These are phyloP conservation scores for Priceomyces carsonii DNA, from an alignment of 805 yeast genomes.

Conservation along the genomic window DNA sequence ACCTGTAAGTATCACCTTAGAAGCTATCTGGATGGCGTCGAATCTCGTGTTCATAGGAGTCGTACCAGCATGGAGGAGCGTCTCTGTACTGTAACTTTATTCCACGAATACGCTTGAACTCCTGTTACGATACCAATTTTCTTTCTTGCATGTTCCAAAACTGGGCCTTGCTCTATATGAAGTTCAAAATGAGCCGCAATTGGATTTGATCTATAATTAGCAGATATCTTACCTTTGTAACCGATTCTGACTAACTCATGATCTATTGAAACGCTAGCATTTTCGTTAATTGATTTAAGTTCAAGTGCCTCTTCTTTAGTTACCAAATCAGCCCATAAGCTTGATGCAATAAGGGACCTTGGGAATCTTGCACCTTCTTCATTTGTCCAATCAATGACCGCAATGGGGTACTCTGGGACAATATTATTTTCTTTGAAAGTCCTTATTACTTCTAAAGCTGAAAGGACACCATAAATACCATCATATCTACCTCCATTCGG, in stretches of 20 bases:
- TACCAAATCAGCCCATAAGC: conserved; percentile 63
- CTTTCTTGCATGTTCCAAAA: conserved; percentile 54
- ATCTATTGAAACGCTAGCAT: conserved; percentile 46
- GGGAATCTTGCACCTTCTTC: conserved; percentile 82
- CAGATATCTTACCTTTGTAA: conserved; percentile 53
- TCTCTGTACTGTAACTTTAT: conserved; percentile 56
- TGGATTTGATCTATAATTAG: conserved; percentile 51
- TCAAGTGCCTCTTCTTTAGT: conserved; percentile 50
- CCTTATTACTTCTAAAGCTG: conserved; percentile 67
- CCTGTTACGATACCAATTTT: conserved; percentile 67
- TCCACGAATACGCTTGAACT: conserved; percentile 68
- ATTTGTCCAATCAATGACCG: conserved; percentile 69
- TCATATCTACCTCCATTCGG: conserved; percentile 79
- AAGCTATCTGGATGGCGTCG: conserved; percentile 61
- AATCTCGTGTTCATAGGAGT: conserved; percentile 63
- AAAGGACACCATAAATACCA: conserved; percentile 67
- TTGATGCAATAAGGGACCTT: conserved; percentile 61
- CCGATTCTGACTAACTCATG: conserved; percentile 63
- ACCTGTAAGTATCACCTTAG: conserved; percentile 56
- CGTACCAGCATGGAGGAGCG: conserved; percentile 74
- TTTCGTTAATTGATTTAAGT: conserved; percentile 56
- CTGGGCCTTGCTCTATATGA: conserved; percentile 78
- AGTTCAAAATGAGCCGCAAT: conserved; percentile 70
- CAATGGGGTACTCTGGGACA: conserved; percentile 64
- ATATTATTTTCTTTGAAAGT: conserved; percentile 60